These are phyloP conservation scores for Amauroascus niger DNA, from an alignment of 2,329 filamentous ascomycete species.

Conservation along the genomic window DNA sequence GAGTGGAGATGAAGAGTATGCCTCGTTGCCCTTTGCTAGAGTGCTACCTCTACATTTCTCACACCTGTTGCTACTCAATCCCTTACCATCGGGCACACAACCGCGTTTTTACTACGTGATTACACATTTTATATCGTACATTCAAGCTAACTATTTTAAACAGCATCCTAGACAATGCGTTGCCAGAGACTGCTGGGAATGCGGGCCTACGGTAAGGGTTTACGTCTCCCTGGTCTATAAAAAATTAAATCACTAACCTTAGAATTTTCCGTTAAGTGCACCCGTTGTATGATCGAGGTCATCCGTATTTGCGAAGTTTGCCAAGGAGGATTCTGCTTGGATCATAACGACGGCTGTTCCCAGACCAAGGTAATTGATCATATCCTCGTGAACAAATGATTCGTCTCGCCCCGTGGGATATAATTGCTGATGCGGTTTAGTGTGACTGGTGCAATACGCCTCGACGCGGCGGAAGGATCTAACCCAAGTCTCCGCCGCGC, in stretches of 20 bases:
- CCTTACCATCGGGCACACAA: neutral
- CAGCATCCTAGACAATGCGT: conserved; percentile 39
- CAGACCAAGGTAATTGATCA: conserved; percentile 40
- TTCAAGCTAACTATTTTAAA: conserved; percentile 13
- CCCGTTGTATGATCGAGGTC: conserved; percentile 60
- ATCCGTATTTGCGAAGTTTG: conserved; percentile 65
- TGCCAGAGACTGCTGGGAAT: conserved; percentile 73
- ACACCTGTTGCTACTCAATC: neutral
- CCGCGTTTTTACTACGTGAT: neutral
- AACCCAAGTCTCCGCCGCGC: too few relatives aligned
- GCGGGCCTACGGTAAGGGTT: conserved; percentile 62
- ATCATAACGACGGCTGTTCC: conserved; percentile 74
- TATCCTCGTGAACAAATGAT: neutral
- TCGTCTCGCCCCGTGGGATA: neutral
- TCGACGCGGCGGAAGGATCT: neutral
- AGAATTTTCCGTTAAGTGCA: conserved; percentile 48
- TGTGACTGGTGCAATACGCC: conserved; percentile 37
- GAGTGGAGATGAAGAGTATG: conserved; percentile 17
- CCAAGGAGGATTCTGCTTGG: conserved; percentile 68
- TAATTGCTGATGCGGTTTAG: conserved; percentile 19
- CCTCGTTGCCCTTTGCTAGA: conserved; percentile 26
- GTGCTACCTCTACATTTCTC: conserved; percentile 9
- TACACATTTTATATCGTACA: neutral
- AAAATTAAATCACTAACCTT: too few relatives aligned
- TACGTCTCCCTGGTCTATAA: neutral